Evolutionary conservation across 139 green algal genomes (phyloP).

Genomic region (Ulvella scutata): DNA sequence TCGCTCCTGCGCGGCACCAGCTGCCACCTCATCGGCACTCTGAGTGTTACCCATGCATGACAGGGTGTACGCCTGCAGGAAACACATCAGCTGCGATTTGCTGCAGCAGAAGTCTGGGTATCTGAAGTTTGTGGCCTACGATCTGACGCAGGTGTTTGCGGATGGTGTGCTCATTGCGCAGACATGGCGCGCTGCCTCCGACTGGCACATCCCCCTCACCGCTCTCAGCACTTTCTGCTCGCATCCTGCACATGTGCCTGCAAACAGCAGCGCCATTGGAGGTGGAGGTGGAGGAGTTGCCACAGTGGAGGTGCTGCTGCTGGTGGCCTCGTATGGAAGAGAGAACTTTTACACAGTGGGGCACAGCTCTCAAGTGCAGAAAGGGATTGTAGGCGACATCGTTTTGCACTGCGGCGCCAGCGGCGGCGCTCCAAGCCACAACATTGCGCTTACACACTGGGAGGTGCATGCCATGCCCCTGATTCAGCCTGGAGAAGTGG

Average conservation of each 20-base stretch:
- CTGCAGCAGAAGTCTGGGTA: slow-evolving; percentile 15
- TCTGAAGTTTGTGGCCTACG: not conserved
- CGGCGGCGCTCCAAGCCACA: not conserved
- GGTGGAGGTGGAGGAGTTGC: too few species aligned
- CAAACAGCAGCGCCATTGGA: not conserved
- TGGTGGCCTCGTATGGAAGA: not conserved
- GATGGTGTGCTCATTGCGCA: not conserved
- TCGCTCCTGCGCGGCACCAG: too few species aligned
- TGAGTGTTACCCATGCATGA: too few species aligned
- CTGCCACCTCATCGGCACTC: too few species aligned
- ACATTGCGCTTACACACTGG: not conserved
- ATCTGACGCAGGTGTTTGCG: not conserved
- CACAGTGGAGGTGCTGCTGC: not conserved
- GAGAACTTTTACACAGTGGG: not conserved
- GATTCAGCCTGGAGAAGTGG: not conserved
- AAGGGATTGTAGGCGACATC: not conserved
- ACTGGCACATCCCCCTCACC: not conserved
- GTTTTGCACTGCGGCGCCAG: not conserved
- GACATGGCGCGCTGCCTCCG: slow-evolving; percentile 6
- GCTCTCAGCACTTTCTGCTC: too few species aligned
- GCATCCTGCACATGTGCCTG: not conserved
- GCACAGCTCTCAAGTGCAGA: not conserved
- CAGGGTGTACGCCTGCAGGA: too few species aligned
- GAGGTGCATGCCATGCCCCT: not conserved
- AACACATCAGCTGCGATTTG: not conserved